Evolutionary conservation across 2,329 filamentous ascomycete genomes (phyloP).

Genomic region (Penicillium sp.): DNA sequence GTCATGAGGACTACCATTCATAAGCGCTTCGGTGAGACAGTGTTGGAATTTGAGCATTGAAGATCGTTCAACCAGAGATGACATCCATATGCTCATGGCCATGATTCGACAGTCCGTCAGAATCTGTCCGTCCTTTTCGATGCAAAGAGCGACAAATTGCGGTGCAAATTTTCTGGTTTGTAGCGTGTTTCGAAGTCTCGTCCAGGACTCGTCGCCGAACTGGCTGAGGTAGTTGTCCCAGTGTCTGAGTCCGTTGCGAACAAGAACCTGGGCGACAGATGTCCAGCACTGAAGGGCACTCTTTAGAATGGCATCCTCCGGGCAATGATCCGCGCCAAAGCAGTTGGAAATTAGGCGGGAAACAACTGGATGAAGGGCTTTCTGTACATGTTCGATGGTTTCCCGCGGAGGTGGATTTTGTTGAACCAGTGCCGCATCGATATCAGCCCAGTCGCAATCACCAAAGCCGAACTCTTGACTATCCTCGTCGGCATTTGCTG

Average conservation of each 20-base stretch:
- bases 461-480: slow-evolving; percentile 60
- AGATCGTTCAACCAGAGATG: slow-evolving; percentile 58
- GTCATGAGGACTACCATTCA: slow-evolving; percentile 48
- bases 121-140: slow-evolving; percentile 42
- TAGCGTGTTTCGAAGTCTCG: slow-evolving; percentile 44
- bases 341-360: slow-evolving; percentile 58
- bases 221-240: slow-evolving; percentile 58
- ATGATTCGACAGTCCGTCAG: slow-evolving; percentile 47
- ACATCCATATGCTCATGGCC: slow-evolving; percentile 55
- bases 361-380: slow-evolving; percentile 49
- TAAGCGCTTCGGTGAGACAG: slow-evolving; percentile 52
- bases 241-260: slow-evolving; percentile 46
- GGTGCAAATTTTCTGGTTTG: slow-evolving; percentile 50
- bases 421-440: slow-evolving; percentile 48
- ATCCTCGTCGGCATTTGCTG: slow-evolving; percentile 51
- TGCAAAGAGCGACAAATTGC: slow-evolving; percentile 46
- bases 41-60: slow-evolving; percentile 63
- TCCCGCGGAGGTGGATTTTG: slow-evolving; percentile 22
- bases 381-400: slow-evolving; percentile 37
- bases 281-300: slow-evolving; percentile 57
- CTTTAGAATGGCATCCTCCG: slow-evolving; percentile 55
- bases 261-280: slow-evolving; percentile 47
- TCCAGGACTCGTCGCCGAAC: slow-evolving; percentile 53
- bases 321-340: slow-evolving; percentile 57
- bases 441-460: slow-evolving; percentile 49